phyloP scores from a whole-genome alignment of 257 asterid species.

The Paraleonurus japonicus region DNA sequence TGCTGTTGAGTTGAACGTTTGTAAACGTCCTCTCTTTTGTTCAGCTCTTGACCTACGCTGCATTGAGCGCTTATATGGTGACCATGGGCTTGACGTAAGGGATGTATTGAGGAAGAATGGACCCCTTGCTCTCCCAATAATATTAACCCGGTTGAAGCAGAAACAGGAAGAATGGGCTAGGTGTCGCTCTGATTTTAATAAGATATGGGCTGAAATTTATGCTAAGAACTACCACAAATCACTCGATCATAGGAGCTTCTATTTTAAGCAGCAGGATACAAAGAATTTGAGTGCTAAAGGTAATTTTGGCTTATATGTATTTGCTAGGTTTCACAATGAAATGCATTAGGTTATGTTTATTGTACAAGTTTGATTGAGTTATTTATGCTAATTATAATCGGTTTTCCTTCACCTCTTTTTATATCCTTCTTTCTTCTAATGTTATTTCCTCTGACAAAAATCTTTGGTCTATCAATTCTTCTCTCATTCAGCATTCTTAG shows the following conservation, averaged over 20 bases:
- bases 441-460: constrained; percentile 10
- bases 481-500: constrained; percentile 60
- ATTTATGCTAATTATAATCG: neutral
- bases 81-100: constrained; percentile 98
- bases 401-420: neutral
- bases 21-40: constrained; percentile 17
- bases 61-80: constrained; percentile 96
- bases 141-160: constrained; percentile 92
- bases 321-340: constrained; percentile 20
- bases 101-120: constrained; percentile 89
- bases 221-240: constrained; percentile 93
- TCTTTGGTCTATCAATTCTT: constrained; percentile 30
- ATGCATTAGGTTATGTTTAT: constrained; percentile 18
- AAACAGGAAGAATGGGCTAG: constrained; percentile 97
- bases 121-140: constrained; percentile 81
- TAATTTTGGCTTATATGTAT: constrained; percentile 35
- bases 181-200: constrained; percentile 89
- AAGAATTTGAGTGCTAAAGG: constrained; percentile 95
- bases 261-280: constrained; percentile 93
- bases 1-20: constrained; percentile 25
- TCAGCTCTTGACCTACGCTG: constrained; percentile 86
- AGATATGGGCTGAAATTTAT: constrained; percentile 96
- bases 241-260: constrained; percentile 96
- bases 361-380: neutral
- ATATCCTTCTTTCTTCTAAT: neutral